Conservation (phyloP, 2,329 filamentous ascomycete genomes). For the Fusarium sp. region DNA sequence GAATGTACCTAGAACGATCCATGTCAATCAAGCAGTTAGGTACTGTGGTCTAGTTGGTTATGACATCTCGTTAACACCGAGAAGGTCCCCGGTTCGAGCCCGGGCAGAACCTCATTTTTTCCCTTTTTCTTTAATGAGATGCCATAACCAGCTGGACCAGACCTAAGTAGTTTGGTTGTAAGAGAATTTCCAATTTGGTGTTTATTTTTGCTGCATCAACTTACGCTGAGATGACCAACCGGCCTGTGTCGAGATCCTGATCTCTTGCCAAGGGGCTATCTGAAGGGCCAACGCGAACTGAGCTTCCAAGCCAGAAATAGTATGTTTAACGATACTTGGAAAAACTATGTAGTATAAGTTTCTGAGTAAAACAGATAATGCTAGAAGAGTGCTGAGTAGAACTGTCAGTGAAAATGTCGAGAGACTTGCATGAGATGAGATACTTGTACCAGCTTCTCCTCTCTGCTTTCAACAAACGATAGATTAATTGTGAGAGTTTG, state of each 20-base stretch:
- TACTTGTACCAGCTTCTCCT: background rate
- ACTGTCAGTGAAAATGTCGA: background rate
- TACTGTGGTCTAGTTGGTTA: too few species aligned
- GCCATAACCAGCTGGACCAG: slow-evolving; percentile 38
- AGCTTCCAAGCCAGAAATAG: background rate
- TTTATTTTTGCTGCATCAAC: rapidly evolving
- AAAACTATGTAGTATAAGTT: background rate
- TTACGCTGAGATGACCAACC: too few species aligned
- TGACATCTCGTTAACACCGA: too few species aligned
- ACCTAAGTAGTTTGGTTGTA: slow-evolving; percentile 17
- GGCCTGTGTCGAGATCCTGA: too few species aligned
- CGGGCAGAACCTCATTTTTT: too few species aligned
- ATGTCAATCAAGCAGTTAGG: too few species aligned
- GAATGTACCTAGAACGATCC: too few species aligned
- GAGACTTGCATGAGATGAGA: background rate
- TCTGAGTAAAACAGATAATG: background rate
- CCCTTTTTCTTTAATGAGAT: slow-evolving; percentile 24
- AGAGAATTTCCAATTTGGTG: rapidly evolving
- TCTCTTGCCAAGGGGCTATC: background rate
- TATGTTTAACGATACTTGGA: background rate
- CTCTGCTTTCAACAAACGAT: background rate
- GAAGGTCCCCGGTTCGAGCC: too few species aligned
- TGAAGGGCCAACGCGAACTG: background rate
- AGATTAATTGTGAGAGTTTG: too few species aligned
- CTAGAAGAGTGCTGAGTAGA: background rate